These are phyloP conservation scores for Fagopyrum esculentum DNA, from an alignment of 148 eudicot species.

Conservation along the genomic window DNA sequence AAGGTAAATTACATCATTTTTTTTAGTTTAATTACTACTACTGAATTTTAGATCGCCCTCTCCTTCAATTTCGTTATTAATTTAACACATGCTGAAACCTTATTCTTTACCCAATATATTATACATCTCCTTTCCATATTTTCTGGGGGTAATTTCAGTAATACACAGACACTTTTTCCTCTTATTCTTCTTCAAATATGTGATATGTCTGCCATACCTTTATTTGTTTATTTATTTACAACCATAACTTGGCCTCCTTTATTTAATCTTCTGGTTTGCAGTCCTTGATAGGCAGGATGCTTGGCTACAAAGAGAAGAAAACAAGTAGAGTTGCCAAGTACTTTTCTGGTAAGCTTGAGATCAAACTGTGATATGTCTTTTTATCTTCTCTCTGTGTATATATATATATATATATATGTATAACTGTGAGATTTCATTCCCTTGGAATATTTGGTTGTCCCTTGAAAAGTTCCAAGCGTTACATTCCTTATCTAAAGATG, in stretches of 20 bases:
- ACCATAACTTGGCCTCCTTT: not conserved
- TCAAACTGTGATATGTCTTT: not conserved
- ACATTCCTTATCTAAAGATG: not conserved
- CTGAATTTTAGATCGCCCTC: slow-evolving; percentile 6
- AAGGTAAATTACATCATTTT: slow-evolving; percentile 6
- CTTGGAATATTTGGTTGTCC: not conserved
- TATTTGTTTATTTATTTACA: not conserved
- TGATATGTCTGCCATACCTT: slow-evolving; percentile 15
- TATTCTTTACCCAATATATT: not conserved
- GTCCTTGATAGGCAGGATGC: slow-evolving; percentile 45
- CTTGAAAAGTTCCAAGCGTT: not conserved
- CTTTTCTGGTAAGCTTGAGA: slow-evolving; percentile 27
- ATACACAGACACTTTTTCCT: slow-evolving; percentile 8
- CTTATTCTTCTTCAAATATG: slow-evolving; percentile 8
- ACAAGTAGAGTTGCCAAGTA: slow-evolving; percentile 25
- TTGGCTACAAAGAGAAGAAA: slow-evolving; percentile 28
- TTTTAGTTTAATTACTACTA: not conserved
- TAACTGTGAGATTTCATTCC: not conserved
- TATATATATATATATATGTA: not conserved
- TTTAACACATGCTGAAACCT: not conserved
- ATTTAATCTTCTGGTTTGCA: slow-evolving; percentile 19
- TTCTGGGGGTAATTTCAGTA: slow-evolving; percentile 6
- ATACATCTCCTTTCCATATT: slow-evolving; percentile 2
- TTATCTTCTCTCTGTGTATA: not conserved
- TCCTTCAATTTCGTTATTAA: not conserved